These are phyloP conservation scores for Pseudogymnoascus destructans DNA, from an alignment of 2,329 filamentous ascomycete genomes.

Conservation along the genomic window DNA sequence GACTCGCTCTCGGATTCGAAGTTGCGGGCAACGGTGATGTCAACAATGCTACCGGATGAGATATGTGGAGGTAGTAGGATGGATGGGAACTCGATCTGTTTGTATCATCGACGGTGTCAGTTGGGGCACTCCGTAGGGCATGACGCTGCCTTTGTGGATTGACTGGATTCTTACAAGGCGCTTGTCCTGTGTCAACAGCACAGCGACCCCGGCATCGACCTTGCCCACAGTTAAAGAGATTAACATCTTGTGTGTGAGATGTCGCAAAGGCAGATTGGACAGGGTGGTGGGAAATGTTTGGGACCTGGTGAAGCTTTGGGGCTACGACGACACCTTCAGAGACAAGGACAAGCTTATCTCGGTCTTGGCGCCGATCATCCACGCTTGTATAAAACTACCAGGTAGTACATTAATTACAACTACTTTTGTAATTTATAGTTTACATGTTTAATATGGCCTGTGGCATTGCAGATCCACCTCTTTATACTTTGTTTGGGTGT, in stretches of 20 bases:
- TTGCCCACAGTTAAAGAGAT: conserved; percentile 98
- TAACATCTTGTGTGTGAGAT: conserved; percentile 49
- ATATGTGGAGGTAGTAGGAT: conserved; percentile 94
- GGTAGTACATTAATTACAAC: background rate
- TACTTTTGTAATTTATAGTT: background rate
- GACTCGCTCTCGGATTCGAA: conserved; percentile 61
- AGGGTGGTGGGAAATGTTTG: background rate
- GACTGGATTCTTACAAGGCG: conserved; percentile 54
- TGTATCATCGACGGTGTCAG: conserved; percentile 17
- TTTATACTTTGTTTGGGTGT: conserved; percentile 8
- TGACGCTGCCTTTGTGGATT: background rate
- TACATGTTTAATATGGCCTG: conserved; percentile 6
- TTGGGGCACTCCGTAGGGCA: background rate
- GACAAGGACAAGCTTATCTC: conserved; percentile 7
- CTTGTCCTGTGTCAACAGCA: conserved; percentile 93
- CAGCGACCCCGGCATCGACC: conserved; percentile 95
- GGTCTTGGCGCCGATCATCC: conserved; percentile 4
- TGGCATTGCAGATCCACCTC: conserved; percentile 7
- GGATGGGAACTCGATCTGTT: conserved; percentile 93
- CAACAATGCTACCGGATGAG: conserved; percentile 89
- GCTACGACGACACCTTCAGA: conserved; percentile 1
- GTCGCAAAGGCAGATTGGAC: background rate
- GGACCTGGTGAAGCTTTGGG: background rate
- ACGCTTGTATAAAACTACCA: background rate
- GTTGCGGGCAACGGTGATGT: conserved; percentile 91